Evolutionary conservation across 129 eudicot species (phyloP).

Genomic region (Glebionis coronaria): DNA sequence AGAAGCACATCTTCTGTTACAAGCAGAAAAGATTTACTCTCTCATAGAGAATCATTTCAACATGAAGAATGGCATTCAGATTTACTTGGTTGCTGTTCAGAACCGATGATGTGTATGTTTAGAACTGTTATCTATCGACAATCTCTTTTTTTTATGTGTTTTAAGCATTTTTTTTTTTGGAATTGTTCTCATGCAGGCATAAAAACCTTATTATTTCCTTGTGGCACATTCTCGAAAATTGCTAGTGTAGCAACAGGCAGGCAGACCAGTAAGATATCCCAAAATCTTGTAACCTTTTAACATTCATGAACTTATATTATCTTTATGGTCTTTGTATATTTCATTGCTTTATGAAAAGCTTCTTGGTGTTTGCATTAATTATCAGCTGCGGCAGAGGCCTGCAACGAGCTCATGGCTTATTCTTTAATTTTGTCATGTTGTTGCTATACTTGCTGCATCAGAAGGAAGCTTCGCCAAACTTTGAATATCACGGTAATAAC

Average conservation of each 20-base stretch:
- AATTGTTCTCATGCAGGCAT: conserved; percentile 45
- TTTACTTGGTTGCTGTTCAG: conserved; percentile 80
- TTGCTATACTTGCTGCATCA: conserved; percentile 74
- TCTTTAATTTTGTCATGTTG: conserved; percentile 79
- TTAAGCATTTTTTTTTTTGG: background rate
- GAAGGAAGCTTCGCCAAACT: conserved; percentile 64
- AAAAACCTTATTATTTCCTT: conserved; percentile 34
- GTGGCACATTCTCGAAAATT: conserved; percentile 13
- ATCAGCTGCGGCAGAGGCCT: conserved; percentile 75
- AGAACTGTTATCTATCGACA: background rate
- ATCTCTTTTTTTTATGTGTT: background rate
- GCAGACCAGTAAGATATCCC: conserved; percentile 15
- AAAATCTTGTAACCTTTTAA: background rate
- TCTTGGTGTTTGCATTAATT: conserved; percentile 22
- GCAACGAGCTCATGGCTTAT: conserved; percentile 77
- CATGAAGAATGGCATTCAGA: conserved; percentile 75
- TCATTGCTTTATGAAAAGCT: background rate
- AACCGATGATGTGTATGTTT: conserved; percentile 68
- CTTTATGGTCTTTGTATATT: background rate
- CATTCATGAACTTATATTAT: conserved; percentile 2
- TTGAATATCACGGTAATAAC: conserved; percentile 59
- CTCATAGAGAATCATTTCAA: conserved; percentile 20
- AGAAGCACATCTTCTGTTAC: conserved; percentile 7
- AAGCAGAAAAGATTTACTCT: conserved; percentile 5
- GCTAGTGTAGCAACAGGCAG: conserved; percentile 17